A percentile compares a stretch with the other conserved stretches of the same genome.
phyloP scores from a whole-genome alignment of 192 early-diverging fungal species.

The Chytriomyces confervae region DNA sequence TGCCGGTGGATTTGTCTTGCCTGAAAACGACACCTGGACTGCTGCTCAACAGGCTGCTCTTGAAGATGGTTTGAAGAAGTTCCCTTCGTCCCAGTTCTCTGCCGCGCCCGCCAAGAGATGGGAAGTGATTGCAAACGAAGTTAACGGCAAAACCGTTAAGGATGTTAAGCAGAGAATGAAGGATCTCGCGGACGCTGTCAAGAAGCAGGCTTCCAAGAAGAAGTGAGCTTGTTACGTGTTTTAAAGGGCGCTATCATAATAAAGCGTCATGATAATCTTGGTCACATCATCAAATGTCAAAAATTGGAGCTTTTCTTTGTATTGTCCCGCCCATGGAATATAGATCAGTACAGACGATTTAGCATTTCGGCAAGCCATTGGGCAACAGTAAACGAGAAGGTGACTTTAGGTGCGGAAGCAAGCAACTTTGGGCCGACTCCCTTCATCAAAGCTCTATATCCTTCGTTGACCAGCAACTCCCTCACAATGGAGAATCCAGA shows the following conservation, averaged over 20 bases:
- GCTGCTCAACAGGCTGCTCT: constrained; percentile 52
- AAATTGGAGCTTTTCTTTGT: too few relatives aligned
- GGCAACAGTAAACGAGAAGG: constrained; percentile 65
- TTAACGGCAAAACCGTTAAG: constrained; percentile 54
- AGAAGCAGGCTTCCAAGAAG: constrained; percentile 44
- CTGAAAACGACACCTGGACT: constrained; percentile 48
- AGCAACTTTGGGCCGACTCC: constrained; percentile 52
- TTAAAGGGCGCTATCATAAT: too few relatives aligned
- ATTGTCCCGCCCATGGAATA: background rate
- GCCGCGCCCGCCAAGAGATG: constrained; percentile 53
- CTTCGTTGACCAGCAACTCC: constrained; percentile 83
- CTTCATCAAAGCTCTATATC: constrained; percentile 83
- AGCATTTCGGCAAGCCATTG: constrained; percentile 12
- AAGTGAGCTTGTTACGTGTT: constrained; percentile 25
- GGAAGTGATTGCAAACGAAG: constrained; percentile 55
- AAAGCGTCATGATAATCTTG: too few relatives aligned
- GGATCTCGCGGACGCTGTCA: constrained; percentile 51
- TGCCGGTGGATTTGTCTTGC: constrained; percentile 34
- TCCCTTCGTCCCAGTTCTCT: constrained; percentile 47
- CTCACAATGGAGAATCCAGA: constrained; percentile 77
- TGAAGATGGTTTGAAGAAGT: constrained; percentile 54
- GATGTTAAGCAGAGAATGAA: constrained; percentile 60
- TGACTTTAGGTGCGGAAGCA: constrained; percentile 81
- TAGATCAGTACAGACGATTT: background rate
- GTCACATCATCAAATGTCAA: too few relatives aligned